Evolutionary conservation across 805 yeast genomes (phyloP), one percentile per base, ranked within the genome.

Genomic region (Pichia gijzeniarum): DNA sequence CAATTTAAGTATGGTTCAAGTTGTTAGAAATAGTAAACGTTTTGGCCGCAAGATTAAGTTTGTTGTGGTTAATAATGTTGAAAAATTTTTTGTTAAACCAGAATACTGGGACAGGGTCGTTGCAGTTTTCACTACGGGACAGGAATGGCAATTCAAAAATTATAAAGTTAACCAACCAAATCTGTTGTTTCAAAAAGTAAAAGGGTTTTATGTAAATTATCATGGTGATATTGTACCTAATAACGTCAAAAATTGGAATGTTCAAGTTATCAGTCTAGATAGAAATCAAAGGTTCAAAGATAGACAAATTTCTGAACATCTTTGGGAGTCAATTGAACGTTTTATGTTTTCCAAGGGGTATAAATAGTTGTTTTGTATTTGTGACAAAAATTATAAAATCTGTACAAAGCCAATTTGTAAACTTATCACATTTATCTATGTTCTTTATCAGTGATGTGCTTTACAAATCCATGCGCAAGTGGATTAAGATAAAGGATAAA

Each of bases 91-190:
- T 68, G 82, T 85, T 20, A 91, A 90, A 61, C 95, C 96, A 3
- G 98, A 93, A 62, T 88, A 93, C 66, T 93, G 99, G 99, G 95
- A 88, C 59, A 76, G 99, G 48, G 97, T 93, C 1, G 86, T 91
- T 40, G 97, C 95, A 0, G 85, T 93, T 33, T 83, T 93, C 68
- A 91, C 96, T 16, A 91, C 97, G 10, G 99, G 99, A 12, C 99
- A 93, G 68, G 73, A 82, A 44, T 93, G 99, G 99, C 99, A 93
- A 67, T 87, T 93, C 67, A 79, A 85, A 59, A 78, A 80, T 56
- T 93, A 91, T 65, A 85, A 83, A 60, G 84, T 89, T 79, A 73
- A 79, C 34, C 79, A 82, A 44, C 96, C 99, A 2, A 79, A 83
- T 48, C 71, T 71, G 37, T 71, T 93, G 52, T 93, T 93, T 64